Evolutionary conservation across 2,329 filamentous ascomycete genomes (phyloP).

Genomic region (Cercospora sp.): DNA sequence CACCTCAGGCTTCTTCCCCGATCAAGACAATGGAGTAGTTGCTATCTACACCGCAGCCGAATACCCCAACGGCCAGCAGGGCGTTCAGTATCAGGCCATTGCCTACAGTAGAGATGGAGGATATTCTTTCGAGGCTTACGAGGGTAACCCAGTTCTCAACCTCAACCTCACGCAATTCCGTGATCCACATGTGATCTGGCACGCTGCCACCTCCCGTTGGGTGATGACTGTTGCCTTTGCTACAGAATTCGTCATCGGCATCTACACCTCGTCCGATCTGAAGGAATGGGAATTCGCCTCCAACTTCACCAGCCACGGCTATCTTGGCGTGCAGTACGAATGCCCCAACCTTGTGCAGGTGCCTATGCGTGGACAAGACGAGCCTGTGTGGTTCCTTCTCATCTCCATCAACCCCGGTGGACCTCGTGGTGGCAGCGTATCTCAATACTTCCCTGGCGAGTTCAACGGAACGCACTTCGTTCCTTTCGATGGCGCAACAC

Average conservation of each 20-base stretch:
- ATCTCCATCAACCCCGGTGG: conserved; percentile 61
- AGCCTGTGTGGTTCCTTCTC: conserved; percentile 49
- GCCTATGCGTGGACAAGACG: conserved; percentile 49
- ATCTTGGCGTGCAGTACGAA: conserved; percentile 61
- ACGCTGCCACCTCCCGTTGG: conserved; percentile 55
- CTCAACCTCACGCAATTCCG: conserved; percentile 60
- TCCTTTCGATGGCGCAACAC: conserved; percentile 44
- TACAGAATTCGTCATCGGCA: conserved; percentile 57
- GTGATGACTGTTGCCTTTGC: conserved; percentile 59
- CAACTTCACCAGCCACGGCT: conserved; percentile 58
- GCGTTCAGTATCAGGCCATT: conserved; percentile 58
- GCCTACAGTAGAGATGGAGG: conserved; percentile 64
- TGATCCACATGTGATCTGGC: conserved; percentile 66
- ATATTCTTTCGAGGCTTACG: conserved; percentile 62
- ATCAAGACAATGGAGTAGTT: conserved; percentile 62
- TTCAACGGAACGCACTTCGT: conserved; percentile 67
- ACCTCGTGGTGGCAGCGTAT: conserved; percentile 57
- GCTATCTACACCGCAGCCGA: conserved; percentile 58
- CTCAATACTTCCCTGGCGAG: conserved; percentile 58
- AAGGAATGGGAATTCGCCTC: conserved; percentile 59
- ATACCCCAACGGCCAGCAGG: conserved; percentile 35
- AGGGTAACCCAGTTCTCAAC: conserved; percentile 61
- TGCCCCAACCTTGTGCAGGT: conserved; percentile 64
- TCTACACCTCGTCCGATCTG: conserved; percentile 62
- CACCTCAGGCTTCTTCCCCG: conserved; percentile 65